Evolutionary conservation across 1,139 yeast species (phyloP), one percentile per base, ranked within the genome.

Genomic region (Saccharomycopsis crataegensis): DNA sequence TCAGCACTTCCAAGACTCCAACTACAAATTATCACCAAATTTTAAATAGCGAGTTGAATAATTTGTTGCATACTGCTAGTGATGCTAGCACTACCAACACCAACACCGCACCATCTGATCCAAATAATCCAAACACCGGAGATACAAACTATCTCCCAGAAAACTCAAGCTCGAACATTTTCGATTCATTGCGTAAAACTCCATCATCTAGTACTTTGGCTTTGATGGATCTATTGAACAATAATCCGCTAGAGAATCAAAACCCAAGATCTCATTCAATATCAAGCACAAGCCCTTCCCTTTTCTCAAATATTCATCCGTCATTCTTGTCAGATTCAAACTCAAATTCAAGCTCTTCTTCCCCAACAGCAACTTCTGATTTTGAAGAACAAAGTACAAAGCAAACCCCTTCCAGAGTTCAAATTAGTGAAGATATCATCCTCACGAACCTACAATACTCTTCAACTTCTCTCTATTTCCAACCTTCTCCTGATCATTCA

Each of bases 1-100:
- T 38, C 7, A 16, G n/a, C 16, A 34, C 42, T 11, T n/a, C 31
- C 22, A 17, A 17, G 6, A 12, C 3, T 9, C 17, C 17, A n/a
- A 46, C 48, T 33, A 54, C 55, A 8, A 54, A 54, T 37, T 51
- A 51, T 37, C 52, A 51, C 36, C 50, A 51, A 34, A 46, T 51
- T n/a, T 33, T 51, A 16, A 50, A 48, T 32, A 98, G 98, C 51
- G 98, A 93, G 67, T 73, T 91, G 58, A 96, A 88, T 44, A 75
- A 83, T 6, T 76, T 61, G 94, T 97, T 4, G 84, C 85, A 66
- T 84, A 81, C 76, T 61, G 95, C 97, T 3, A 84, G 4, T 22
- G 28, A 22, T 22, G 28, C 28, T 85, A 66, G 84, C 81, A 42
- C 17, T 12, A 42, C 16, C 6, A 12, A n/a, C 17, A 42, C 12